phyloP scores from a whole-genome alignment of 192 early-diverging fungal species.

The Coemansia sp. region DNA sequence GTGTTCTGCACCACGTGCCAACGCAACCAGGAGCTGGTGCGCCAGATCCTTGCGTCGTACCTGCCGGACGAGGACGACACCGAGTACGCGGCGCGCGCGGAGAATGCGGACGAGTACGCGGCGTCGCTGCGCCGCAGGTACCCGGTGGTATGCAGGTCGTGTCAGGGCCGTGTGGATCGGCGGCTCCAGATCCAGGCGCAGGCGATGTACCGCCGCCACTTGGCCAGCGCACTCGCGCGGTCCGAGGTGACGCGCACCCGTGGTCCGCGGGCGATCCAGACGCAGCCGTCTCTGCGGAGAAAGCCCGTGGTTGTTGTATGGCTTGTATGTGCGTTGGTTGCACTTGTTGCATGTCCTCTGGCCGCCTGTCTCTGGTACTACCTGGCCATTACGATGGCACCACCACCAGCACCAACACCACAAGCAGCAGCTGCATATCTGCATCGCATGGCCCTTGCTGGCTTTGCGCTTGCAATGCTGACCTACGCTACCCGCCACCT shows the following conservation, averaged over 20 bases:
- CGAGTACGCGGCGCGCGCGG: conserved; percentile 18
- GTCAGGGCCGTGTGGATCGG: conserved; percentile 39
- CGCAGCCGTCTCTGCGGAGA: conserved; percentile 34
- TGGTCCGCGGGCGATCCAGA: conserved; percentile 13
- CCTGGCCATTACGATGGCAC: not conserved
- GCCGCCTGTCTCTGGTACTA: conserved; percentile 22
- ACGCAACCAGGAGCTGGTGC: conserved; percentile 49
- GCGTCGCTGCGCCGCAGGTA: conserved; percentile 29
- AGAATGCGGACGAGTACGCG: conserved; percentile 33
- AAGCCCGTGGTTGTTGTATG: conserved; percentile 30
- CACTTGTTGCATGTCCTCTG: conserved; percentile 12
- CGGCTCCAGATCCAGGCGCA: conserved; percentile 40
- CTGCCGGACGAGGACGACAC: conserved; percentile 39
- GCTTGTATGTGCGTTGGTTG: conserved; percentile 19
- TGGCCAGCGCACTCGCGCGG: conserved; percentile 33
- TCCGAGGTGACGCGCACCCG: conserved; percentile 23
- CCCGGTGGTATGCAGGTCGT: conserved; percentile 37
- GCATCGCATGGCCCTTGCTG: not conserved
- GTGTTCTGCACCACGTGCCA: conserved; percentile 45
- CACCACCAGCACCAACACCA: not conserved
- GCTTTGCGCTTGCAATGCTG: conserved; percentile 11
- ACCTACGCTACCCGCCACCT: conserved; percentile 27
- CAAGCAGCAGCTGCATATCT: not conserved
- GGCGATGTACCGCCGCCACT: conserved; percentile 31
- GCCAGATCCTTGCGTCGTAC: conserved; percentile 39